Evolutionary conservation across 225 moss, liverwort and hornwort species (phyloP).

Genomic region (Bryum argenteum): DNA sequence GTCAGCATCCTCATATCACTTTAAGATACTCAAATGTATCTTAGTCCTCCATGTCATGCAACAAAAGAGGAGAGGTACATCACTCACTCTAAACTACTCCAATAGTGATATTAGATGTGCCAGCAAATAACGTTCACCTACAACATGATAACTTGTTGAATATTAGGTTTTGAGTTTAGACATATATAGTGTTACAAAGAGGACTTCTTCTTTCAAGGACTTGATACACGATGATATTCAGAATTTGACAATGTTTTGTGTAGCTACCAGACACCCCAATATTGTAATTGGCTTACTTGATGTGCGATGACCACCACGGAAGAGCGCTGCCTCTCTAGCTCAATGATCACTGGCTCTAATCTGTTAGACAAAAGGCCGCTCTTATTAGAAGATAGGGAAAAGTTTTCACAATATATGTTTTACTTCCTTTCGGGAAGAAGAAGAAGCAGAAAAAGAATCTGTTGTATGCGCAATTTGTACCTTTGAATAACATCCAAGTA

Average conservation of each 20-base stretch:
- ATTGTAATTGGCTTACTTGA: slow-evolving; percentile 56
- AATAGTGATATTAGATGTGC: too few species aligned
- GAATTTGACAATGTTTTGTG: too few species aligned
- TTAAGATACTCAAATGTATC: not conserved
- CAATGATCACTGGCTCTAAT: slow-evolving; percentile 97
- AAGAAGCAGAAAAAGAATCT: not conserved
- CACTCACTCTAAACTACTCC: not conserved
- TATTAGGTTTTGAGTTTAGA: too few species aligned
- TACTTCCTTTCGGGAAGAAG: not conserved
- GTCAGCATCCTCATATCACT: too few species aligned
- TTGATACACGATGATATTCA: too few species aligned
- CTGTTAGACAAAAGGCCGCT: slow-evolving; percentile 38
- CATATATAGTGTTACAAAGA: too few species aligned
- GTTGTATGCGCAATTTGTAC: slow-evolving; percentile 29
- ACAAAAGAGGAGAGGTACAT: not conserved
- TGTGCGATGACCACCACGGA: slow-evolving; percentile 98
- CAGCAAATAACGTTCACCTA: too few species aligned
- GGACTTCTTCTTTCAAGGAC: too few species aligned
- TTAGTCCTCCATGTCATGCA: not conserved
- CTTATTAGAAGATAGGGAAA: too few species aligned
- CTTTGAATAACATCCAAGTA: slow-evolving; percentile 99
- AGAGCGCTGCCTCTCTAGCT: slow-evolving; percentile 96
- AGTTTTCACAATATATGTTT: not conserved
- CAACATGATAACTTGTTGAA: too few species aligned
- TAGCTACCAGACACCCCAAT: not conserved